Evolutionary conservation across 495 filamentous ascomycete species (phyloP).

Genomic region (Penicillium canariense): DNA sequence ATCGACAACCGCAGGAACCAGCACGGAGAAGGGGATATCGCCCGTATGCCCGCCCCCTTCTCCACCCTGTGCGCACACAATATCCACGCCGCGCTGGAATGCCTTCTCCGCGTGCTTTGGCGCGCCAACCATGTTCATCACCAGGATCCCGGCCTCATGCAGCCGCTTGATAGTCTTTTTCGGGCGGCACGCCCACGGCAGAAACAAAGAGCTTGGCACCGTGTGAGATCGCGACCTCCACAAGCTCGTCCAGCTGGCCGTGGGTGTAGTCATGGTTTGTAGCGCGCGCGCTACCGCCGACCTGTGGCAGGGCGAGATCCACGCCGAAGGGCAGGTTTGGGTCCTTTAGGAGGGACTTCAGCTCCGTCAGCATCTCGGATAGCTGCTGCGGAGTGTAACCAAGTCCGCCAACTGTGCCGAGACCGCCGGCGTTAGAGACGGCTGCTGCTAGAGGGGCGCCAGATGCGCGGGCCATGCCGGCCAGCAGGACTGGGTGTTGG

Average conservation of each 20-base stretch:
- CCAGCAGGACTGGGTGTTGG: slow-evolving; percentile 79
- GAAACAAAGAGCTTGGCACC: slow-evolving; percentile 78
- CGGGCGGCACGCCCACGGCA: slow-evolving; percentile 79
- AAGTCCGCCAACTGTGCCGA: slow-evolving; percentile 81
- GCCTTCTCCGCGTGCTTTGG: slow-evolving; percentile 87
- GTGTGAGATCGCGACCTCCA: slow-evolving; percentile 74
- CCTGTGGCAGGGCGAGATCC: slow-evolving; percentile 81
- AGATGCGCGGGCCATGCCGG: slow-evolving; percentile 84
- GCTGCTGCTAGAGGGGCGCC: slow-evolving; percentile 77
- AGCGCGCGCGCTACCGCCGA: slow-evolving; percentile 73
- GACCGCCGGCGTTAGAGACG: slow-evolving; percentile 83
- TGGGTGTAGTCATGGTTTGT: slow-evolving; percentile 93
- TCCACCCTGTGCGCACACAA: slow-evolving; percentile 79
- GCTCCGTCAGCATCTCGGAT: slow-evolving; percentile 73
- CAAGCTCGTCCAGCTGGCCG: slow-evolving; percentile 76
- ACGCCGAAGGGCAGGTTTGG: slow-evolving; percentile 77
- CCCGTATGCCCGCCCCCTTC: slow-evolving; percentile 81
- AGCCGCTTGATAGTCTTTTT: slow-evolving; percentile 63
- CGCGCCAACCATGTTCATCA: slow-evolving; percentile 96
- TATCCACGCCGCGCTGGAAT: slow-evolving; percentile 73
- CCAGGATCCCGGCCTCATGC: slow-evolving; percentile 69
- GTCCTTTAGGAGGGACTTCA: slow-evolving; percentile 65
- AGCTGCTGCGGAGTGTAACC: slow-evolving; percentile 81
- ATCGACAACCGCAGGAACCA: slow-evolving; percentile 75
- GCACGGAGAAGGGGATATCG: slow-evolving; percentile 66